Base-by-base conservation (phyloP, 805 yeast genomes). In the Pichia gijzeniarum region DNA sequence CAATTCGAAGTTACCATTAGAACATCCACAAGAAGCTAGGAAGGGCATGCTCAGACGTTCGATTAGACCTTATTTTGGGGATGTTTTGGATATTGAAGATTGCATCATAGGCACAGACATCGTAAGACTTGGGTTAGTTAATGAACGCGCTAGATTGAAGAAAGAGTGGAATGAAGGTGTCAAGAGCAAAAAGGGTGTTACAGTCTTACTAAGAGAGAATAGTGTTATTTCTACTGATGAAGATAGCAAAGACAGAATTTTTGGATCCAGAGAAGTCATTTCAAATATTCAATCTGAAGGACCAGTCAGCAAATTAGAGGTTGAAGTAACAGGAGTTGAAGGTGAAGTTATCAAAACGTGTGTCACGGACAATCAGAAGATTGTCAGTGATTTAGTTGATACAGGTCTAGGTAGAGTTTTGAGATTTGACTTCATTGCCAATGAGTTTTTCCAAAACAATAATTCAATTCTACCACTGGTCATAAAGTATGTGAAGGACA, bases 381-480 rank as follows among this genome's bases (percentile, higher is more conserved):
- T 86, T 42, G 93, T 91, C 44, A 78, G 79, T 8, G 97, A 90
- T 59, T 76, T 75, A 54, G 75, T 85, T 37, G 74, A 77, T 48
- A 95, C 91, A 2, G 53, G 53, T 20, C 35, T 48, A 22, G 52
- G 52, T 25, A 41, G 40, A 21, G 35, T 28, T 12, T 79, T 73
- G 63, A 75, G 80, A 41, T 93, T 93, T 64, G 82, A 85, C 58
- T 93, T 87, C 63, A 81, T 89, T 28, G 97, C 97, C 0, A 95
- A 96, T 45, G 96, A 90, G 62, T 93, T 93, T 61, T 93, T 93
- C 72, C 99, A 91, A 67, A 91, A 91, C 67, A 91, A 91, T 67
- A 90, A 89, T 63, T 82, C 95, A 18, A 91, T 93, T 21, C 68
- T 93, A 50, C 96, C 97, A 3, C 63, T 70, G 3, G 95, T 93